A percentile compares a stretch with the other conserved stretches of the same genome.
These are phyloP conservation scores for Dysphania ambrosioides DNA, from an alignment of 148 eudicot genomes.

Conservation along the genomic window DNA sequence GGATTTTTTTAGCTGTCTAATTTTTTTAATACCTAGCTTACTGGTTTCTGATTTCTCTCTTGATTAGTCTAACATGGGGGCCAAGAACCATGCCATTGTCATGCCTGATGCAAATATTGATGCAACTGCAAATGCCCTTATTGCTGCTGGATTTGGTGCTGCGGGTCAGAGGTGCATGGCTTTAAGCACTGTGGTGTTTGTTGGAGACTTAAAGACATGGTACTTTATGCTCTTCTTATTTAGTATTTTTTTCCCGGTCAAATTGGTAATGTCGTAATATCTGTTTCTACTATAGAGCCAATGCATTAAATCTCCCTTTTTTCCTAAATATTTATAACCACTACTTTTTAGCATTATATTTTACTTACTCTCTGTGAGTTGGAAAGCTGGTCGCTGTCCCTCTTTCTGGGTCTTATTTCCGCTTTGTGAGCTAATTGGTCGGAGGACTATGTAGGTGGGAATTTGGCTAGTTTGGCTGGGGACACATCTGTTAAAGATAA, in stretches of 20 bases:
- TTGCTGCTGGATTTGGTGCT: constrained; percentile 93
- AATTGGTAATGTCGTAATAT: neutral
- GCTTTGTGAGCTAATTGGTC: too few relatives aligned
- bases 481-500: too few relatives aligned
- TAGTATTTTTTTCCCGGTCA: neutral
- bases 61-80: constrained; percentile 79
- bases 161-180: constrained; percentile 95
- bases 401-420: too few relatives aligned
- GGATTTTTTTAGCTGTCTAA: neutral
- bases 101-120: constrained; percentile 83
- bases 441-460: too few relatives aligned
- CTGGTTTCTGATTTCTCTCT: constrained; percentile 11
- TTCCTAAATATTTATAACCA: too few relatives aligned
- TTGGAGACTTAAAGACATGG: constrained; percentile 73
- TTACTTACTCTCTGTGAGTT: neutral
- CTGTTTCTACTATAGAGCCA: neutral
- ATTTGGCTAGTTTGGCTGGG: too few relatives aligned
- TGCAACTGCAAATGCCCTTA: constrained; percentile 67
- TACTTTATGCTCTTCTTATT: constrained; percentile 25
- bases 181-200: constrained; percentile 77
- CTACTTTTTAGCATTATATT: neutral
- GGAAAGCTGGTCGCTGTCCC: too few relatives aligned
- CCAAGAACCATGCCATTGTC: constrained; percentile 84
- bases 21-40: neutral
- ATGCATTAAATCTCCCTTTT: neutral